Conservation (phyloP, 805 yeast species). For the Cyberlindnera xishuangbannaensis region DNA sequence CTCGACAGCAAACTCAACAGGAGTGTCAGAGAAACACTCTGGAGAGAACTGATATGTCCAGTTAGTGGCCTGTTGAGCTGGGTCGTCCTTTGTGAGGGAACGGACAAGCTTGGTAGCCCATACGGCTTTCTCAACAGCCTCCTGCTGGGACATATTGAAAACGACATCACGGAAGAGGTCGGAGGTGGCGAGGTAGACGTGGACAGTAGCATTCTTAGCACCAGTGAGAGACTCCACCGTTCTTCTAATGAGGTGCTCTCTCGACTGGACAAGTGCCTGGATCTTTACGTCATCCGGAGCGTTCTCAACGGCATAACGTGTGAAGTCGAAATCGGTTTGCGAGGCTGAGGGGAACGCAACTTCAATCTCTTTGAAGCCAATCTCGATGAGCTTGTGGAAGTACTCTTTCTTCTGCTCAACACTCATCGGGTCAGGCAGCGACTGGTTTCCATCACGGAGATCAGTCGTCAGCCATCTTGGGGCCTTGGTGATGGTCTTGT, state of each 20-base stretch:
- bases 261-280: constrained; percentile 71
- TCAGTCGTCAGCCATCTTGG: constrained; percentile 82
- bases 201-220: constrained; percentile 67
- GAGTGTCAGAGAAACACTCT: constrained; percentile 72
- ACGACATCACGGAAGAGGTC: constrained; percentile 73
- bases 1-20: constrained; percentile 65
- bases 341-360: constrained; percentile 80
- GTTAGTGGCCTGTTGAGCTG: constrained; percentile 51
- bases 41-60: constrained; percentile 78
- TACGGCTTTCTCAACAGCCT: constrained; percentile 62
- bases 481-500: constrained; percentile 56
- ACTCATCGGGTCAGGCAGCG: constrained; percentile 79
- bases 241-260: constrained; percentile 68
- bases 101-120: constrained; percentile 64
- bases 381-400: constrained; percentile 63
- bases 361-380: constrained; percentile 78
- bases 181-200: constrained; percentile 70
- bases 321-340: constrained; percentile 77
- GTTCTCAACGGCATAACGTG: constrained; percentile 71
- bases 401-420: constrained; percentile 68
- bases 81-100: constrained; percentile 71
- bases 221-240: constrained; percentile 71
- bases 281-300: constrained; percentile 72
- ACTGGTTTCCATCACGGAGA: constrained; percentile 76
- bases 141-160: constrained; percentile 64